Evolutionary conservation across 140 eudicot species (phyloP), one percentile per base, ranked within the genome.

Genomic region (Ambrosia hybrid): DNA sequence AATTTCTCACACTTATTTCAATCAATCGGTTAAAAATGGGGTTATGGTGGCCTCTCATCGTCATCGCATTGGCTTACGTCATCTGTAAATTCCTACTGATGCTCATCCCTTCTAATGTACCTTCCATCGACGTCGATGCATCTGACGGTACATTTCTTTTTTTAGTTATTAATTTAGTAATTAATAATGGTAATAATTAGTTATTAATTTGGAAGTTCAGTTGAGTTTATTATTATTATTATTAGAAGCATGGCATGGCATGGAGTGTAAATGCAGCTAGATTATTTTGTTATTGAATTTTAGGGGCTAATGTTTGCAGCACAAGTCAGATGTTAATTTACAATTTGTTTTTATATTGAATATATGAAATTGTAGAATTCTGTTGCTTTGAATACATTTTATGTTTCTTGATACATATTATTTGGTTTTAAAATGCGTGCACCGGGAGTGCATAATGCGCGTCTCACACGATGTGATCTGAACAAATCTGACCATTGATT

Each of bases 71-170:
- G 45, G 98, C 98, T 26, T 84, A 76, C 56, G 94, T 84, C 37
- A 73, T 93, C 83, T 93, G 98, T 74, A 90, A 78, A 64, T 81
- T 93, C 65, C 80, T 93, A 4, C 79, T 93, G 13, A 90, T 93
- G 97, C 96, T 93, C 80, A 87, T 93, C 74, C 98, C 98, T 63
- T 77, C 96, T 16, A 93, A 93, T 62, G 96, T 93, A 12, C 98
- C 97, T 66, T 93, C 98, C 30, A 90, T 93, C 74, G 97, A 93
- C 66, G 97, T 93, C 49, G 97, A 93, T 53, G 80, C 92, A 57
- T 90, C 97, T 57, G 98, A 93, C 61, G 90, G 98, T 93, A 80
- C 46, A 41, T 41, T 41, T 41, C 46, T 41, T 9, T 41, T 0
- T 21, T 21, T 21, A 21, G 26, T 21, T 21, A 21, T 21, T 21